phyloP scores from a whole-genome alignment of 1,284 basidiomycete species.

The Ustilago sp. region DNA sequence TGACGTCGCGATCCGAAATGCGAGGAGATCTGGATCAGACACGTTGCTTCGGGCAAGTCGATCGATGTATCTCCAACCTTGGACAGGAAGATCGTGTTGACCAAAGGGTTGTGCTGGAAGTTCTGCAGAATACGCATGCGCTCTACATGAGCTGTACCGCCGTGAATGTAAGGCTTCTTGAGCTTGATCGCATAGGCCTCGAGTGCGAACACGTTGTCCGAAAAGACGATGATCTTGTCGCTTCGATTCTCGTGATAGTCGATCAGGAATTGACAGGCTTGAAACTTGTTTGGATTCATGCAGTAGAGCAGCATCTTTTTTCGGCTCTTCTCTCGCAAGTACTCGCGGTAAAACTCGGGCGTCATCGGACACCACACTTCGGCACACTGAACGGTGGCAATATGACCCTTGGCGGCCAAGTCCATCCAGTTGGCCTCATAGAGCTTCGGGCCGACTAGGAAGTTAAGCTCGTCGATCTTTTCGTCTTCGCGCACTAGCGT shows the following conservation, averaged over 20 bases:
- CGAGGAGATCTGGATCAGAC: slow-evolving; percentile 99
- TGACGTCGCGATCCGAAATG: slow-evolving; percentile 98
- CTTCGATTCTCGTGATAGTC: slow-evolving; percentile 97
- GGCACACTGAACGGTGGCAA: slow-evolving; percentile 95
- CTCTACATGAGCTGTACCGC: slow-evolving; percentile 93
- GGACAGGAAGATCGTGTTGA: slow-evolving; percentile 98
- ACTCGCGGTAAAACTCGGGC: slow-evolving; percentile 99
- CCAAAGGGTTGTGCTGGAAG: slow-evolving; percentile 92
- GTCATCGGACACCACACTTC: slow-evolving; percentile 99
- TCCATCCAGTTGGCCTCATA: slow-evolving; percentile 99
- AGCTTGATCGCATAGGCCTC: slow-evolving; percentile 97
- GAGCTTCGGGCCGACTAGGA: slow-evolving; percentile 98
- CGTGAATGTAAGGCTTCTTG: slow-evolving; percentile 94
- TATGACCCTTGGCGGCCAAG: slow-evolving; percentile 97
- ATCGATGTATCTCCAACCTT: slow-evolving; percentile 99
- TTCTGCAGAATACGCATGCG: slow-evolving; percentile 93
- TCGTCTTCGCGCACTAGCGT: slow-evolving; percentile 99
- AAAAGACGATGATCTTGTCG: slow-evolving; percentile 99
- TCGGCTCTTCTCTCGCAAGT: slow-evolving; percentile 88
- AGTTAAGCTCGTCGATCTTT: slow-evolving; percentile 98
- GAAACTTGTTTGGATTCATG: slow-evolving; percentile 99
- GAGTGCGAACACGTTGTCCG: slow-evolving; percentile 96
- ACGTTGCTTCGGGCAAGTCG: slow-evolving; percentile 97
- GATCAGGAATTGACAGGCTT: slow-evolving; percentile 98
- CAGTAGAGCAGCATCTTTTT: slow-evolving; percentile 97